Conservation (phyloP, 805 yeast genomes). For the Deakozyma indianensis region DNA sequence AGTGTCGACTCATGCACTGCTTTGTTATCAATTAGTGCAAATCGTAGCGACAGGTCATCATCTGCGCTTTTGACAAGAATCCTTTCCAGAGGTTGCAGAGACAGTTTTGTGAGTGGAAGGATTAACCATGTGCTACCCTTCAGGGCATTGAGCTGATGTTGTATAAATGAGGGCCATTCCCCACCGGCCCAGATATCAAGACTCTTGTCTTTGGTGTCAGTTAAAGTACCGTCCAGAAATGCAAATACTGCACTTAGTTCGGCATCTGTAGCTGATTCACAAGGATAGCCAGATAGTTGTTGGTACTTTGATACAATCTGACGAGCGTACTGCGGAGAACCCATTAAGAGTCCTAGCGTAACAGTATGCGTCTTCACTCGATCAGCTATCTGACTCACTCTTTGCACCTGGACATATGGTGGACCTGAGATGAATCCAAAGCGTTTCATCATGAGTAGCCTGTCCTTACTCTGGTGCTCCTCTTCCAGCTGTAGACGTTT, state of each 20-base stretch:
- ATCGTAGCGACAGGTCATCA: background rate
- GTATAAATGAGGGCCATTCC: background rate
- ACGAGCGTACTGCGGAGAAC: background rate
- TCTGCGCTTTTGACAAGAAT: background rate
- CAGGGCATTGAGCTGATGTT: background rate
- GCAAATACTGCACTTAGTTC: background rate
- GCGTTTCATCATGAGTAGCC: background rate
- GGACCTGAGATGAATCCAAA: background rate
- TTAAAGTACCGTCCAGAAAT: background rate
- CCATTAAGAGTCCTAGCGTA: background rate
- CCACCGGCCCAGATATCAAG: background rate
- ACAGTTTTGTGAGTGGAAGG: background rate
- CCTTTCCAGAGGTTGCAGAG: background rate
- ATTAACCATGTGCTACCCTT: background rate
- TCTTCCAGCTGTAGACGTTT: background rate
- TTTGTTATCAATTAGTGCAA: background rate
- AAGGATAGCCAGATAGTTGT: background rate
- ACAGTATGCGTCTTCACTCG: background rate
- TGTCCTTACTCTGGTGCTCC: background rate
- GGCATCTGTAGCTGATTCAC: background rate
- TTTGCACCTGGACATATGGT: background rate
- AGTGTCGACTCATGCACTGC: background rate
- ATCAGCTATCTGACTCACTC: background rate
- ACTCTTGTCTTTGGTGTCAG: background rate
- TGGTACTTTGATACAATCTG: background rate